phyloP scores from a whole-genome alignment of 768 basidiomycete genomes.

The Boletus pseudopeckii region DNA sequence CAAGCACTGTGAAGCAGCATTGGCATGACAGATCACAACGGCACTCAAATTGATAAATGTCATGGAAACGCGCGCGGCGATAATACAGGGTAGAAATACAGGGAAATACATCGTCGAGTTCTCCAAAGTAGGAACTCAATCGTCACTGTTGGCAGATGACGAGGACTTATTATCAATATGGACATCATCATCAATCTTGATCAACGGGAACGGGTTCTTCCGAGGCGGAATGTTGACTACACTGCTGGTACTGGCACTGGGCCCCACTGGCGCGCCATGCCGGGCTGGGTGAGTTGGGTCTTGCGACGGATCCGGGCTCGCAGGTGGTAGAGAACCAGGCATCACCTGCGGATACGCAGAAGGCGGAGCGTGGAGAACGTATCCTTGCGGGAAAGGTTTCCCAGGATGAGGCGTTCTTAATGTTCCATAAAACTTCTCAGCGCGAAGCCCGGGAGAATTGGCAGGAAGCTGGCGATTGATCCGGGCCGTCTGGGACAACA shows the following conservation, averaged over 20 bases:
- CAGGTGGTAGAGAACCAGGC: slow-evolving; percentile 23
- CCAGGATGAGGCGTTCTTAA: background rate
- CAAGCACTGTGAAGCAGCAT: no score
- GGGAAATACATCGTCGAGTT: background rate
- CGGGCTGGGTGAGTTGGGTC: background rate
- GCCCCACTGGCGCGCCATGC: background rate
- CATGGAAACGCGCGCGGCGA: background rate
- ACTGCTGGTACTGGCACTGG: background rate
- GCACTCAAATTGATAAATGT: background rate
- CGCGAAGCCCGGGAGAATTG: background rate
- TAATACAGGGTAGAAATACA: slow-evolving; percentile 7
- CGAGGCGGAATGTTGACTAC: background rate
- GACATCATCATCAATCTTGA: background rate
- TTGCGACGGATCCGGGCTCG: background rate
- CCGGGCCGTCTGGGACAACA: background rate
- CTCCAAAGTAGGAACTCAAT: background rate
- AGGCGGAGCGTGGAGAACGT: slow-evolving; percentile 19
- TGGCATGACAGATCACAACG: background rate
- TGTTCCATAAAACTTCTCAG: background rate
- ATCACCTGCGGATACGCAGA: slow-evolving; percentile 28
- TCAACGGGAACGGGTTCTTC: slow-evolving; percentile 6
- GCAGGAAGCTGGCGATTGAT: background rate
- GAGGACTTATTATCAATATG: background rate
- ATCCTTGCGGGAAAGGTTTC: background rate
- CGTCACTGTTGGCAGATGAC: background rate